Evolutionary conservation across 352 stramenopile species (phyloP), one percentile per base, ranked within the genome.

Genomic region (Phytopythium sindhum): DNA sequence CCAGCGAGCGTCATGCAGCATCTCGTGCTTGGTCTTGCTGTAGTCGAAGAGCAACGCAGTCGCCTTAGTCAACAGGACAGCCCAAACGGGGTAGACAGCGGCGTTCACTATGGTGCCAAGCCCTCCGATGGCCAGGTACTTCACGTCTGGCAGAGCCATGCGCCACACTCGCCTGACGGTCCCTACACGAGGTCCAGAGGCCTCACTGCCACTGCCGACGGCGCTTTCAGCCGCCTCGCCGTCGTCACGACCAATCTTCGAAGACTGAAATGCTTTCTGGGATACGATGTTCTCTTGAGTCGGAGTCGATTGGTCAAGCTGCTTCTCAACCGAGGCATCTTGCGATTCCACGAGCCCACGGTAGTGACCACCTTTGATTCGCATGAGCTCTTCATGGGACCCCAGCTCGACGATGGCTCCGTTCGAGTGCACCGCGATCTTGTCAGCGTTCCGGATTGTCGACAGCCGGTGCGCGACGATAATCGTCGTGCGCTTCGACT

Each of bases 341-440:
- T 85, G 78, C 17, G 70, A 56, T 50, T 84, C 71, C 2, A 90
- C 67, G 5, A 90, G 66, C 28, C 31, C 56, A 4, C 68, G 71
- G 56, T 88, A 90, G 24, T 77, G 67, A 1, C 81, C 81, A 42
- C 76, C 48, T 0, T 64, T 23, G 28, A 85, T 71, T 26, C 47
- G 28, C 60, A 98, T 72, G 23, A 99, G 75, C 53, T 98, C 86
- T 5, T 91, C 77, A 68, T 99, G 97, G 11, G 84, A 97, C 8
- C 96, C 97, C 15, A 90, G 66, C 68, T 99, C 96, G 4, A 97
- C 84, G 26, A 99, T 50, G 44, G 19, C 19, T 26, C 41, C 44
- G 23, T 50, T 11, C 19, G 19, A 4, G 14, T 50, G 44, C 19
- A 50, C 17, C 19, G 17, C 44, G 44, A 63, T 37, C 33, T 39